These are phyloP conservation scores for Stagonosporopsis rhizophila DNA, from an alignment of 2,329 filamentous ascomycete species.

Conservation along the genomic window DNA sequence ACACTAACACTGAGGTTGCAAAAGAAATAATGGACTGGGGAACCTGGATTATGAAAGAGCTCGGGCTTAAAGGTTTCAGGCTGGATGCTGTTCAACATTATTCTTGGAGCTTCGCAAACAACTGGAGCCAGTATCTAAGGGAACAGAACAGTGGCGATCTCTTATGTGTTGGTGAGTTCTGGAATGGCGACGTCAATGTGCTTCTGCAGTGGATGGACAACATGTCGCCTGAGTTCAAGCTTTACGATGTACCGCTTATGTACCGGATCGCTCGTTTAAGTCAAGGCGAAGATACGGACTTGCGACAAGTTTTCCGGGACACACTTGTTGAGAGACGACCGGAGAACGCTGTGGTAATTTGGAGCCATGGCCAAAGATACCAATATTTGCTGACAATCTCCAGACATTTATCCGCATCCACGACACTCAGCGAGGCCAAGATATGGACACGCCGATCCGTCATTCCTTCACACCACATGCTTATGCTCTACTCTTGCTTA, in stretches of 20 bases:
- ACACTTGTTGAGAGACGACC: neutral
- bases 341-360: neutral
- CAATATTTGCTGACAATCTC: too few relatives aligned
- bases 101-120: neutral
- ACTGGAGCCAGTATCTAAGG: neutral
- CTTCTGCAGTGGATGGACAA: neutral
- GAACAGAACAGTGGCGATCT: neutral
- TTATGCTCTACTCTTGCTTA: constrained; percentile 72
- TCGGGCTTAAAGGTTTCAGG: neutral
- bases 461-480: constrained; percentile 71
- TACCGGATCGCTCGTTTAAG: neutral
- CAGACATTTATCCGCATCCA: constrained; percentile 71
- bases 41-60: neutral
- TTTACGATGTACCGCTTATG: neutral
- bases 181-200: neutral
- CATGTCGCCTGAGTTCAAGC: neutral
- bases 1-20: neutral
- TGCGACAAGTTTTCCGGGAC: neutral
- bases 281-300: neutral
- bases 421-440: constrained; percentile 63
- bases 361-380: too few relatives aligned
- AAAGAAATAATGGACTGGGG: neutral
- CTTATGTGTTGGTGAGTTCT: neutral
- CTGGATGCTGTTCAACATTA: neutral
- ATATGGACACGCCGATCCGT: constrained; percentile 64